Conservation (phyloP, 1,284 basidiomycete species). For the Grifola frondosa region DNA sequence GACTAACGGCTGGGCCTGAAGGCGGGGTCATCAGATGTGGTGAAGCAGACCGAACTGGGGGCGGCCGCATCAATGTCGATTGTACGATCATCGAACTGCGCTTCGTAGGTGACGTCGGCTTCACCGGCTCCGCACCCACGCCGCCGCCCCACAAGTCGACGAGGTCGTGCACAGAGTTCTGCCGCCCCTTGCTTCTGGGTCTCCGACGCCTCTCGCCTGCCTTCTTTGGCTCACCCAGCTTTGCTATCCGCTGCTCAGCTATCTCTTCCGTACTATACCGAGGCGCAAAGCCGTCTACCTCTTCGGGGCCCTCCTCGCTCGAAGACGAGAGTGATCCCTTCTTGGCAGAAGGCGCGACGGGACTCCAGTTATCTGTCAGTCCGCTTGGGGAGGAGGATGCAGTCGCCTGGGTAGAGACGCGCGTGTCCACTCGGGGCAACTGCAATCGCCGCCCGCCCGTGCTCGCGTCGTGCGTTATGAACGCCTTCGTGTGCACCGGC, state of each 20-base stretch:
- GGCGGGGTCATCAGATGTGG: constrained; percentile 31
- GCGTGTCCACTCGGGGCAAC: constrained; percentile 23
- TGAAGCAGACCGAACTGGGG: constrained; percentile 25
- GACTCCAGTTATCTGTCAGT: constrained; percentile 36
- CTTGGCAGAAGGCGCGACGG: constrained; percentile 22
- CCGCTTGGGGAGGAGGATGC: constrained; percentile 25
- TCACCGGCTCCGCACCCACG: constrained; percentile 24
- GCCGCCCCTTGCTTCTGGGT: constrained; percentile 47
- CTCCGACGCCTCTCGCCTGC: constrained; percentile 21
- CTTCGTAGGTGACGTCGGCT: constrained; percentile 23
- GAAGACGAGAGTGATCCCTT: constrained; percentile 27
- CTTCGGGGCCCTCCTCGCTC: constrained; percentile 38
- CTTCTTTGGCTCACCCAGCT: constrained; percentile 9
- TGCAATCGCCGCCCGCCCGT: constrained; percentile 16
- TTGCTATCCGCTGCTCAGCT: no score
- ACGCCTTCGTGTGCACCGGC: constrained; percentile 23
- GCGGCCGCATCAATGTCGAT: constrained; percentile 24
- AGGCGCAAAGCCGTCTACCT: constrained; percentile 28
- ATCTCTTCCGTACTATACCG: constrained; percentile 5
- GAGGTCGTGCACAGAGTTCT: constrained; percentile 78
- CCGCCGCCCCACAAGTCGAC: constrained; percentile 74
- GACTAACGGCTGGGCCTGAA: constrained; percentile 12
- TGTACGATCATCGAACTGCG: constrained; percentile 29
- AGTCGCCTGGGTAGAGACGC: constrained; percentile 11
- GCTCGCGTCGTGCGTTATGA: constrained; percentile 22